Evolutionary conservation across 208 protist genomes (phyloP), one percentile per base, ranked within the genome.

Genomic region (Herpetomonas samuelpessoai): DNA sequence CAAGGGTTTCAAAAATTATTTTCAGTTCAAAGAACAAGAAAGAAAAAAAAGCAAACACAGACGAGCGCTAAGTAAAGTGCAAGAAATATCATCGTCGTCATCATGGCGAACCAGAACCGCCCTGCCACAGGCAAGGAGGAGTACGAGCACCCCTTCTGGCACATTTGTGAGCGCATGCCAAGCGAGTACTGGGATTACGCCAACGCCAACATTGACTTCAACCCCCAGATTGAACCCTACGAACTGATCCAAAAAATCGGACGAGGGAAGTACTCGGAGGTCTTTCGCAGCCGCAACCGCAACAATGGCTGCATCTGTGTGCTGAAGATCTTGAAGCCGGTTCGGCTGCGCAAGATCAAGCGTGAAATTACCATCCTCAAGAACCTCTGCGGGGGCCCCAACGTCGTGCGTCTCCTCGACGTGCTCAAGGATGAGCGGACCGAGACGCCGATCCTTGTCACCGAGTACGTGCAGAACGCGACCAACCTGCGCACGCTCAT

Each of bases 261-360:
- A 4, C 82, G 88, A 12, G 96, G 96, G 29, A 99, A 99, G 88
- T 99, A 99, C 85, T 98, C 90, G 44, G 98, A 99, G 77, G 99
- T 99, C 1, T 99, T 99, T 79, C 83, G 98, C 45, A 96, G 95
- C 0, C 79, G 94, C 2, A 96, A 99, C 64, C 73, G 75, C 28
- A 70, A 74, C 44, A 98, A 93, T 30, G 88, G 91, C 30, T 80
- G 87, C 25, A 63, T 90, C 7, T 98, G 97, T 64, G 96, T 99
- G 4, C 89, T 99, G 45, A 99, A 99, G 84, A 88, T 99, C 30
- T 76, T 99, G 2, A 99, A 99, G 68, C 97, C 97, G 1, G 97
- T 99, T 0, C 99, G 98, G 53, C 97, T 98, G 54, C 98, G 98
- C 60, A 99, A 99, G 66, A 99, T 99, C 58, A 96, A 97, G 62